phyloP scores from a whole-genome alignment of 1,284 basidiomycete species.

The Apiotrichum veenhuisii region DNA sequence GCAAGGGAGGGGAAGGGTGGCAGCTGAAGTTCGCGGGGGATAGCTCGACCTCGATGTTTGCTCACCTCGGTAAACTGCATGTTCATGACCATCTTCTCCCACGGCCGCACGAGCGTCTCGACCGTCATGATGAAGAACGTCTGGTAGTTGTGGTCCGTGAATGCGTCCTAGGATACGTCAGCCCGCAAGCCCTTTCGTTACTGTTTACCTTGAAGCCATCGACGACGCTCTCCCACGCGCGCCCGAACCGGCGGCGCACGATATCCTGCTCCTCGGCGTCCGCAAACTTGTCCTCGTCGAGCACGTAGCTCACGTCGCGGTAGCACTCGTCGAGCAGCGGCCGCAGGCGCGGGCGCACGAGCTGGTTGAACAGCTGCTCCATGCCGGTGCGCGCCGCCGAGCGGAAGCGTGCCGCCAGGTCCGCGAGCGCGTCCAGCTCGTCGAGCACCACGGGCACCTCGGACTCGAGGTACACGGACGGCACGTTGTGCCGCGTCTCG shows the following conservation, averaged over 20 bases:
- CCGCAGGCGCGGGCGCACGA: slow-evolving; percentile 78
- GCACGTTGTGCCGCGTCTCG: slow-evolving; percentile 62
- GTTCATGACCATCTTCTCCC: slow-evolving; percentile 81
- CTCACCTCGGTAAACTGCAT: slow-evolving; percentile 83
- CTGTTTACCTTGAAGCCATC: slow-evolving; percentile 61
- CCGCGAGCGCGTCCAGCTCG: slow-evolving; percentile 34
- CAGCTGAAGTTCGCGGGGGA: too few relatives aligned
- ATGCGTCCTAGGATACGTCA: slow-evolving; percentile 58
- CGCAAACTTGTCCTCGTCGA: slow-evolving; percentile 83
- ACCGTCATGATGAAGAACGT: slow-evolving; percentile 77
- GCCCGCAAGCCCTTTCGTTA: not conserved
- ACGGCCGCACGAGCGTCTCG: slow-evolving; percentile 81
- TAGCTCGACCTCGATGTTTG: too few relatives aligned
- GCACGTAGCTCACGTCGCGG: slow-evolving; percentile 77
- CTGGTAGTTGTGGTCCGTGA: slow-evolving; percentile 84
- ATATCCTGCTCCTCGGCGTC: slow-evolving; percentile 78
- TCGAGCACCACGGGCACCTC: slow-evolving; percentile 53
- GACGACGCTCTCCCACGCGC: slow-evolving; percentile 75
- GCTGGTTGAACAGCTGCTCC: slow-evolving; percentile 90
- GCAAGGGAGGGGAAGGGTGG: too few relatives aligned
- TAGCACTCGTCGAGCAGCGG: slow-evolving; percentile 82
- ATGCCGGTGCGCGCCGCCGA: slow-evolving; percentile 72
- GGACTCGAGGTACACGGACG: slow-evolving; percentile 64
- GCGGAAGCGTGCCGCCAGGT: slow-evolving; percentile 61
- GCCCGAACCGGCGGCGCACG: slow-evolving; percentile 78